These are phyloP conservation scores for Tricholoma furcatifolium DNA, from an alignment of 768 basidiomycete species.

Conservation along the genomic window DNA sequence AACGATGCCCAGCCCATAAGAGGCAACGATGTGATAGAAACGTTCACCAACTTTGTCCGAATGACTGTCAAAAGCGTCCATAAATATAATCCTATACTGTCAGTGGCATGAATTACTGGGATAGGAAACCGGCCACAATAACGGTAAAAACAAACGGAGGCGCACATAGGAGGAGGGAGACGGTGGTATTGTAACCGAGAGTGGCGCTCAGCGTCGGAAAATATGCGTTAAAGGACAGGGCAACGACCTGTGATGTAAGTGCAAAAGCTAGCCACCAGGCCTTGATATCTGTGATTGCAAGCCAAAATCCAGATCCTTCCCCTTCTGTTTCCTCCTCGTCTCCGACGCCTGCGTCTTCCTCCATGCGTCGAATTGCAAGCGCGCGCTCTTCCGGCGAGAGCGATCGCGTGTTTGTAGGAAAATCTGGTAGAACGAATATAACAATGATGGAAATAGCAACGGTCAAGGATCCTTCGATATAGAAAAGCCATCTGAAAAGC, in stretches of 20 bases:
- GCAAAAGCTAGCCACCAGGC: conserved; percentile 59
- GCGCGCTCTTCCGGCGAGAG: conserved; percentile 54
- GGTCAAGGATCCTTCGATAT: conserved; percentile 62
- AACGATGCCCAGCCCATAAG: conserved; percentile 58
- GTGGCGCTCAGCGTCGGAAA: conserved; percentile 74
- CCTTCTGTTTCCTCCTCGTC: conserved; percentile 25
- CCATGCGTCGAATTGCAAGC: conserved; percentile 59
- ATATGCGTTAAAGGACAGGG: conserved; percentile 70
- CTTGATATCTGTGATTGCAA: conserved; percentile 70
- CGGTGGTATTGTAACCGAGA: conserved; percentile 61
- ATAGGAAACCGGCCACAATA: conserved; percentile 49
- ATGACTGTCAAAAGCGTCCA: conserved; percentile 39
- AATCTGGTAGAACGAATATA: conserved; percentile 71
- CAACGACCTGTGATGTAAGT: conserved; percentile 42
- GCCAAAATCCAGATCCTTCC: conserved; percentile 41
- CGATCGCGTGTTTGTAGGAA: conserved; percentile 58
- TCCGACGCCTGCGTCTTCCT: conserved; percentile 48
- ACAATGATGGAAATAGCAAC: conserved; percentile 47
- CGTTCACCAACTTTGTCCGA: conserved; percentile 73
- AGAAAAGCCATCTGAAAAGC: conserved; percentile 64
- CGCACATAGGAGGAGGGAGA: conserved; percentile 56
- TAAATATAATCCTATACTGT: background rate
- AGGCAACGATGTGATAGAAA: conserved; percentile 59
- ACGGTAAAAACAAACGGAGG: conserved; percentile 69
- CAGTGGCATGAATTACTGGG: conserved; percentile 36